Conservation (phyloP, 352 stramenopile species). For the Thalassiosira hispida region DNA sequence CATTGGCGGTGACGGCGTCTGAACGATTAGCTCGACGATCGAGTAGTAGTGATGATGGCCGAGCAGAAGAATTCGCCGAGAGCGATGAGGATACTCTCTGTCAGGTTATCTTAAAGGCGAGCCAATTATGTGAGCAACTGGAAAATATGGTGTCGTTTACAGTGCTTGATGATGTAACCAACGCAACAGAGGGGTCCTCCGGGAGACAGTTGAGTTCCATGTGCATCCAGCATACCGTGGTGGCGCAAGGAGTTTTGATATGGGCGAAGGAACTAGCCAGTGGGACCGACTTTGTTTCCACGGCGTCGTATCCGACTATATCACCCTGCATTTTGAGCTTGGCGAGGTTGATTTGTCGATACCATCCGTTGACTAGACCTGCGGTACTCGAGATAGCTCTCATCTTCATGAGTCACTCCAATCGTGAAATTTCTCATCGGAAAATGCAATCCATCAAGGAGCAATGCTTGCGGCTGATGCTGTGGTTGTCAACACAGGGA, state of each 20-base stretch:
- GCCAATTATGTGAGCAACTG: conserved; percentile 76
- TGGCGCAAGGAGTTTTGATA: conserved; percentile 72
- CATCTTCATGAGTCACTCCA: conserved; percentile 75
- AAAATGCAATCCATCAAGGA: conserved; percentile 82
- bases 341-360: conserved; percentile 58
- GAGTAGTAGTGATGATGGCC: conserved; percentile 7
- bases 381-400: conserved; percentile 65
- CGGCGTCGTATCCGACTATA: conserved; percentile 72
- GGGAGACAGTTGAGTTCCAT: conserved; percentile 65
- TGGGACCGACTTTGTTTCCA: conserved; percentile 68
- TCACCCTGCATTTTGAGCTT: conserved; percentile 77
- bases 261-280: conserved; percentile 72
- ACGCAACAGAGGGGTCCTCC: conserved; percentile 31
- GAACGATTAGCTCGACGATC: conserved; percentile 30
- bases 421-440: conserved; percentile 68
- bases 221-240: conserved; percentile 59
- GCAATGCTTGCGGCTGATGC: conserved; percentile 74
- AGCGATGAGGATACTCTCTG: conserved; percentile 44
- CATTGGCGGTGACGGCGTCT: conserved; percentile 63
- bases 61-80: not conserved
- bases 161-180: conserved; percentile 48
- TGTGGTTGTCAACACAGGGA: conserved; percentile 70
- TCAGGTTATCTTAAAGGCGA: conserved; percentile 62
- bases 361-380: conserved; percentile 72
- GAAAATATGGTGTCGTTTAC: conserved; percentile 82